Evolutionary conservation across 352 stramenopile species (phyloP).

Genomic region (Phytophthora melonis): DNA sequence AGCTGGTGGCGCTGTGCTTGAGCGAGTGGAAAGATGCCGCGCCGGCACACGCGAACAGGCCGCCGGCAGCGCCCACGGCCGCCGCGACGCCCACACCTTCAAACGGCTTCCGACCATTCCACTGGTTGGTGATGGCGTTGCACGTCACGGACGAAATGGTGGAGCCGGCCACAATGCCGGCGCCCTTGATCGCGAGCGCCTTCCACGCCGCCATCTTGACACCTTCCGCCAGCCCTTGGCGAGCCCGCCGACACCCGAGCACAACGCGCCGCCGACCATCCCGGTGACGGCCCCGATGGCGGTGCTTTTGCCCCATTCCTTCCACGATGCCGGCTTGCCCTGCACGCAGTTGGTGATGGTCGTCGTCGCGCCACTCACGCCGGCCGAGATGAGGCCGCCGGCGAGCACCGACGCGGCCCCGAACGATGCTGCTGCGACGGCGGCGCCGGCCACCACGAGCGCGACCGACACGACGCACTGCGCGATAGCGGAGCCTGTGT

Average conservation of each 20-base stretch:
- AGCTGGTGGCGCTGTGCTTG: not conserved
- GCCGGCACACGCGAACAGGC: not conserved
- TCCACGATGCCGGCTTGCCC: not conserved
- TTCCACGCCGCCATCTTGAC: not conserved
- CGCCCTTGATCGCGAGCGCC: not conserved
- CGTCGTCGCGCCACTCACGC: not conserved
- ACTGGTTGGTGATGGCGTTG: not conserved
- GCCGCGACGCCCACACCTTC: not conserved
- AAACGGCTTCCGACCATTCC: not conserved
- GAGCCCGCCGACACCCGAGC: not conserved
- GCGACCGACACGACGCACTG: not conserved
- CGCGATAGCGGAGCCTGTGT: not conserved
- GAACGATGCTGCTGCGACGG: not conserved
- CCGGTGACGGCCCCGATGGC: not conserved
- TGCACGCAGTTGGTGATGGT: not conserved
- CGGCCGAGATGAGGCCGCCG: not conserved
- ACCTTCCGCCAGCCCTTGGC: not conserved
- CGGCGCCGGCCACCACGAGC: not conserved
- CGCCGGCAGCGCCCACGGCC: not conserved
- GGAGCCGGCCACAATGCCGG: not conserved
- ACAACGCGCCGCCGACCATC: not conserved
- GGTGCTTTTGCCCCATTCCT: not conserved
- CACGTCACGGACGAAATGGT: not conserved
- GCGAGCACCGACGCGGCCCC: not conserved
- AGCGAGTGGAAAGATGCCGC: not conserved